Percentiles rank a stretch among this genome's conserved stretches.
Conservation (phyloP, 768 basidiomycete species). For the Suillus placidus region DNA sequence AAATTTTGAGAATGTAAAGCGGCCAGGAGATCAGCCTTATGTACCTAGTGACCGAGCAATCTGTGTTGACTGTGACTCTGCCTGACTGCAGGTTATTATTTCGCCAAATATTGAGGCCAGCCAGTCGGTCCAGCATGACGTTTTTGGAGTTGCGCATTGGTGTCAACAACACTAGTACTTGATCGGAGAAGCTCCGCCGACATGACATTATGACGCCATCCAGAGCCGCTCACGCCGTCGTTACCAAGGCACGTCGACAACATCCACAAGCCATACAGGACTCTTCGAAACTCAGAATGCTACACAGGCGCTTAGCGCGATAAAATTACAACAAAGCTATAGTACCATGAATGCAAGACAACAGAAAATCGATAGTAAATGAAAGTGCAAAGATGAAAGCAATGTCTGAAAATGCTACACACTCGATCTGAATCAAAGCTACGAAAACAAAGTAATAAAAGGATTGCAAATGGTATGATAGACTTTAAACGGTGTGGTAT, state of each 20-base stretch:
- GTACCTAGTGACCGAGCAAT: neutral
- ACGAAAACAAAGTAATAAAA: slow-evolving; percentile 26
- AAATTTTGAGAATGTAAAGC: no score
- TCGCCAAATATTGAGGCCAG: neutral
- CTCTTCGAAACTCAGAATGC: neutral
- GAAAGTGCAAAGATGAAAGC: slow-evolving; percentile 14
- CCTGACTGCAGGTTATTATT: neutral
- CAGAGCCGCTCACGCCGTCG: neutral
- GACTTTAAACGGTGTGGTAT: slow-evolving; percentile 37
- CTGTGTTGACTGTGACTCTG: neutral
- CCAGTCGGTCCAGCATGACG: neutral
- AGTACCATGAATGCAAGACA: slow-evolving; percentile 25
- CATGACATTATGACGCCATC: neutral
- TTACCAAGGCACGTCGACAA: neutral
- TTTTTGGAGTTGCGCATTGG: slow-evolving; percentile 1
- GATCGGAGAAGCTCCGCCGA: neutral
- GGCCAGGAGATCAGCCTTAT: neutral
- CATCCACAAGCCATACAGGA: neutral
- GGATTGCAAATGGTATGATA: slow-evolving; percentile 31
- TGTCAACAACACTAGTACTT: neutral
- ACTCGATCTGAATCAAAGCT: slow-evolving; percentile 22
- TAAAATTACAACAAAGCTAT: slow-evolving; percentile 36
- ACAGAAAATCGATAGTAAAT: slow-evolving; percentile 22
- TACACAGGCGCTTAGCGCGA: neutral
- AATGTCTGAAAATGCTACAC: slow-evolving; percentile 30